Base-by-base conservation (phyloP, 345 rosid genomes). In the Abelmoschus esculentus region DNA sequence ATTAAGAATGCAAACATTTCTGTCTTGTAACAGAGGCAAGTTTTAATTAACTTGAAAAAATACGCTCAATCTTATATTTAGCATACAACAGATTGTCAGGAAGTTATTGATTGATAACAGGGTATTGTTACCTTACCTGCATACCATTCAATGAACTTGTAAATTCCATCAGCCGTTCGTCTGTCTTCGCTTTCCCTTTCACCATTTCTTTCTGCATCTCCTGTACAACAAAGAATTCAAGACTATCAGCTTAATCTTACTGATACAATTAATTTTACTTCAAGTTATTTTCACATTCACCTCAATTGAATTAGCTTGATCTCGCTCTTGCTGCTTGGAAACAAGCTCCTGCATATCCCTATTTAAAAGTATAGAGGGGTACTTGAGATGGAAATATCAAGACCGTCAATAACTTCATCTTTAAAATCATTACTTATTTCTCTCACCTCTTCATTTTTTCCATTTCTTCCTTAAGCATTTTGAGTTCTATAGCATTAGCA, bases 141-240 rank as follows among this genome's bases (percentile, higher is more conserved):
- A 88, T 74, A 53, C 83, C 82, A 63, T 82, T 73, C 84, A 93
- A 80, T 11, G 96, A 88, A 67, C 78, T 82, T 52, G 97, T 81
- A 78, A 89, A 79, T 80, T 85, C 90, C 70, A 69, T 64, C 54
- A 90, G 62, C 69, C 78, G 76, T 75, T 83, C 83, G 71, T 91
- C 90, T 19, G 86, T 83, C 81, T 82, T 80, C 15, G 74, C 79
- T 78, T 82, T 88, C 95, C 88, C 90, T 77, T 61, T 82, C 54
- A 76, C 69, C 63, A 84, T 42, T 64, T 64, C 68, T 22, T 64
- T 44, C 68, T 22, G 54, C 36, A 64, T 64, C 68, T 42, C 18
- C 53, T 64, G 53, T 44, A 64, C 6, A 22, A 22, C 50, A 44
- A 19, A 63, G 2, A 22, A 42, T 42, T 62, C 53, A 61, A 61